Evolutionary conservation across 495 filamentous ascomycete genomes (phyloP), one percentile per base, ranked within the genome.

Genomic region (Aspergillus leporis): DNA sequence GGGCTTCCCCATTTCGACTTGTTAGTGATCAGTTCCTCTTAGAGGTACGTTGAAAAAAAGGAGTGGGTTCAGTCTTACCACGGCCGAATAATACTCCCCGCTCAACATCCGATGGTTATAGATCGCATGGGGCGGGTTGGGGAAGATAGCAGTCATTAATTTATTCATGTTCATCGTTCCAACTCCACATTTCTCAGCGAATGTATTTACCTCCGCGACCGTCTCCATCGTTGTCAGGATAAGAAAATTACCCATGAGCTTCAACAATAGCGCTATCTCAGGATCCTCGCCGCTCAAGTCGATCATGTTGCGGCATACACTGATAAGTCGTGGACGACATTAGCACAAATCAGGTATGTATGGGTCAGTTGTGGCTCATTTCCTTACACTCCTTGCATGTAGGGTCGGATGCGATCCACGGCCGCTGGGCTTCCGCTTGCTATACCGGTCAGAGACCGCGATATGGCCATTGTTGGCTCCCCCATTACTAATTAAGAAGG

Each of bases 201-300:
- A 51, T 30, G 51, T 47, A 41, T 58, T 36, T 2, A 41, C 55
- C 36, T 58, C 55, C 3, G 55, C 55, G 19, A 58, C 55, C 3
- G 55, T 58, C 36, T 58, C 55, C 30, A 58, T 58, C 4, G 55
- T 58, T 25, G 55, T 34, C 46, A 58, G 22, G 47, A 58, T 58
- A n/a, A 58, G 46, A 25, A 58, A 50, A 31, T 58, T 58, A 18
- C 55, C 55, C 55, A 58, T 58, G 21, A 58, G 55, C 36, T 58
- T 58, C 19, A 58, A 9, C 10, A 51, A 21, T 13, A 51, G 19
- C 31, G 46, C 30, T 7, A 28, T 23, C 16, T 46, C 55, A n/a
- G 55, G 46, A 6, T 51, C 23, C 38, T 58, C 55, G 32, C 55
- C 55, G 47, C 55, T 58, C 46, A 58, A 36, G 34, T 58, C 55